A percentile compares a stretch with the other conserved stretches of the same genome.
Evolutionary conservation across 306 rosid genomes (phyloP).

Genomic region (Erythrophleum fordii): DNA sequence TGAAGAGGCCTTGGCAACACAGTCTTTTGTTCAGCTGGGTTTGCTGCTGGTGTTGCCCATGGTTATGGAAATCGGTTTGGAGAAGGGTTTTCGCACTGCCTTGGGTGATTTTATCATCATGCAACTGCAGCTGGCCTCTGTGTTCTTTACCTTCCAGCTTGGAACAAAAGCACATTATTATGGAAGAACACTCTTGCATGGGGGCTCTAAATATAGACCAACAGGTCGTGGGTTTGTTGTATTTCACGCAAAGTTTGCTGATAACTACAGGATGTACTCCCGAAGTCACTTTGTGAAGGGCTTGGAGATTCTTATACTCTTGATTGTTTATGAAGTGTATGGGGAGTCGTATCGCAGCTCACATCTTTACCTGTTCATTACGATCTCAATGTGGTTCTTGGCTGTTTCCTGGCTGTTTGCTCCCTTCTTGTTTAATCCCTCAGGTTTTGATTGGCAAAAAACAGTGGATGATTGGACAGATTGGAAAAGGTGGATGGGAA

Average conservation of each 20-base stretch:
- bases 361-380: conserved; percentile 32
- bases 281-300: conserved; percentile 65
- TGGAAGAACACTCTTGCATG: conserved; percentile 62
- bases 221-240: conserved; percentile 64
- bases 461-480: conserved; percentile 65
- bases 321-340: conserved; percentile 51
- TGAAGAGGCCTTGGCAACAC: conserved; percentile 62
- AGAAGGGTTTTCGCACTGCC: conserved; percentile 61
- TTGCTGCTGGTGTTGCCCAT: conserved; percentile 57
- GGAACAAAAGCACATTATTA: conserved; percentile 62
- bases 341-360: conserved; percentile 33
- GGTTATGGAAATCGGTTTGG: conserved; percentile 66
- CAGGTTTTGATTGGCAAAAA: conserved; percentile 65
- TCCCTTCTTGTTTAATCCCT: conserved; percentile 59
- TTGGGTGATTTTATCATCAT: conserved; percentile 57
- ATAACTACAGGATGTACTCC: conserved; percentile 59
- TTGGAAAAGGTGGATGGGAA: conserved; percentile 65
- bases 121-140: conserved; percentile 62
- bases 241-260: conserved; percentile 62
- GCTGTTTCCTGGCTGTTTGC: conserved; percentile 65
- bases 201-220: conserved; percentile 59
- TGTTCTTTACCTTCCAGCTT: conserved; percentile 58
- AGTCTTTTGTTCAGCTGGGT: conserved; percentile 58
- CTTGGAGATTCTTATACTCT: conserved; percentile 57
- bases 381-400: conserved; percentile 63